phyloP scores from a whole-genome alignment of 306 rosid species.

The Abrus precatorius region DNA sequence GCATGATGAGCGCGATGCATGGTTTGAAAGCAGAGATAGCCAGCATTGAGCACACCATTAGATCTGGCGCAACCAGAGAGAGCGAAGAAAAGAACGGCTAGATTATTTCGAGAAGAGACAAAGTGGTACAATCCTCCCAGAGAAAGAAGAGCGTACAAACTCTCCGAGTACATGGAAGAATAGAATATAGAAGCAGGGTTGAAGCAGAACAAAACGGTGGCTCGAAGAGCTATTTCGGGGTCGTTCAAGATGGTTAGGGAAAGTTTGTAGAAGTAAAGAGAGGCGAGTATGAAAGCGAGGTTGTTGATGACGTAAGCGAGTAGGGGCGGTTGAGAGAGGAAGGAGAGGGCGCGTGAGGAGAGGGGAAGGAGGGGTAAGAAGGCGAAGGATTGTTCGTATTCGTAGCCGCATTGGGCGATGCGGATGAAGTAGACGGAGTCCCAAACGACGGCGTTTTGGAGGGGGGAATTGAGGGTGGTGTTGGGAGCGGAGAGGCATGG shows the following conservation, averaged over 20 bases:
- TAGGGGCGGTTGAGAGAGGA: slow-evolving; percentile 58
- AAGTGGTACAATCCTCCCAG: slow-evolving; percentile 88
- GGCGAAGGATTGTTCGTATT: slow-evolving; percentile 89
- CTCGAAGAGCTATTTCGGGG: slow-evolving; percentile 68
- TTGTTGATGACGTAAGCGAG: slow-evolving; percentile 75
- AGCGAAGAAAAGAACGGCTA: slow-evolving; percentile 70
- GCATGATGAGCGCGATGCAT: slow-evolving; percentile 78
- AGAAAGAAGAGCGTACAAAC: slow-evolving; percentile 77
- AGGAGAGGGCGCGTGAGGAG: slow-evolving; percentile 56
- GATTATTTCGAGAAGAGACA: slow-evolving; percentile 56
- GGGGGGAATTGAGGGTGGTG: slow-evolving; percentile 54
- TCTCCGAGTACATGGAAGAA: slow-evolving; percentile 89
- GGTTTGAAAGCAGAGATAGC: slow-evolving; percentile 87
- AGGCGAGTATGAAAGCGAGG: slow-evolving; percentile 72
- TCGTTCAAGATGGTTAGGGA: slow-evolving; percentile 74
- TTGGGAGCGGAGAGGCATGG: slow-evolving; percentile 43
- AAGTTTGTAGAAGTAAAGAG: slow-evolving; percentile 78
- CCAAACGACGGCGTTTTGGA: slow-evolving; percentile 84
- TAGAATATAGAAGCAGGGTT: slow-evolving; percentile 93
- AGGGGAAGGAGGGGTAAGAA: slow-evolving; percentile 86
- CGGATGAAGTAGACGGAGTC: slow-evolving; percentile 85
- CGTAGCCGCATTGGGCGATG: slow-evolving; percentile 83
- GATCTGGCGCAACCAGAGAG: slow-evolving; percentile 86
- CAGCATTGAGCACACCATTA: slow-evolving; percentile 89
- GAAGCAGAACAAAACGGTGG: slow-evolving; percentile 92